Percentiles rank a stretch among this genome's conserved stretches.
phyloP scores from a whole-genome alignment of 2,329 filamentous ascomycete species.

The Boeremia lycopersici region DNA sequence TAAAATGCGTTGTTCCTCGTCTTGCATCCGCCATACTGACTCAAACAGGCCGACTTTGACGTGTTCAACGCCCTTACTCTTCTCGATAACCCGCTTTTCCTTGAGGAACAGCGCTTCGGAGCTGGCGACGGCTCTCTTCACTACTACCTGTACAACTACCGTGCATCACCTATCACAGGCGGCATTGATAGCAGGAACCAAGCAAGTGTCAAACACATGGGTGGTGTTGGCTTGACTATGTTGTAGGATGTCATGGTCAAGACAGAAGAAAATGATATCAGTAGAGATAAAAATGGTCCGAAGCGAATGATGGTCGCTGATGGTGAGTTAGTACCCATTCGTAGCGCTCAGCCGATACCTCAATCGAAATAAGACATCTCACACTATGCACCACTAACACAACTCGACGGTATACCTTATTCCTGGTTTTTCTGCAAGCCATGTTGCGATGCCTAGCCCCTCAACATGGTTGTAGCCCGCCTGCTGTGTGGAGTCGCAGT shows the following conservation, averaged over 20 bases:
- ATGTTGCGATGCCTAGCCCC: conserved; percentile 5
- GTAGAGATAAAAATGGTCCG: too few species aligned
- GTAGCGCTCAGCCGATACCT: background rate
- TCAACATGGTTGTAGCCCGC: conserved; percentile 1
- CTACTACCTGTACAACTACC: conserved; percentile 98
- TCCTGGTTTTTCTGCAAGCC: background rate
- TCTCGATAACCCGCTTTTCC: conserved; percentile 91
- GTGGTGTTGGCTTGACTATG: conserved; percentile 91
- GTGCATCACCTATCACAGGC: conserved; percentile 80
- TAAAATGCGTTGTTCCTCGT: conserved; percentile 33
- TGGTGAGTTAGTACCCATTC: background rate
- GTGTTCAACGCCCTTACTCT: conserved; percentile 96
- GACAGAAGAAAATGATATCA: too few species aligned
- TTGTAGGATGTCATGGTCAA: conserved; percentile 51
- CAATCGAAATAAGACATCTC: background rate
- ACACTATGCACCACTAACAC: background rate
- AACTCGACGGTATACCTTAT: background rate
- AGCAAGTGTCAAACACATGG: conserved; percentile 76
- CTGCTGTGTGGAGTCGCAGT: conserved; percentile 7
- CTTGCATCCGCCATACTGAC: conserved; percentile 8
- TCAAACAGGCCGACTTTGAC: conserved; percentile 73
- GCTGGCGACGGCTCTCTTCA: conserved; percentile 93
- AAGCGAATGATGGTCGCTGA: background rate
- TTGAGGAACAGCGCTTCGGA: conserved; percentile 93
- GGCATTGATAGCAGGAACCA: conserved; percentile 81